Percentiles rank a stretch among this genome's conserved stretches.
Evolutionary conservation across 1,284 basidiomycete genomes (phyloP).

Genomic region (Trichosporon coremiiforme): DNA sequence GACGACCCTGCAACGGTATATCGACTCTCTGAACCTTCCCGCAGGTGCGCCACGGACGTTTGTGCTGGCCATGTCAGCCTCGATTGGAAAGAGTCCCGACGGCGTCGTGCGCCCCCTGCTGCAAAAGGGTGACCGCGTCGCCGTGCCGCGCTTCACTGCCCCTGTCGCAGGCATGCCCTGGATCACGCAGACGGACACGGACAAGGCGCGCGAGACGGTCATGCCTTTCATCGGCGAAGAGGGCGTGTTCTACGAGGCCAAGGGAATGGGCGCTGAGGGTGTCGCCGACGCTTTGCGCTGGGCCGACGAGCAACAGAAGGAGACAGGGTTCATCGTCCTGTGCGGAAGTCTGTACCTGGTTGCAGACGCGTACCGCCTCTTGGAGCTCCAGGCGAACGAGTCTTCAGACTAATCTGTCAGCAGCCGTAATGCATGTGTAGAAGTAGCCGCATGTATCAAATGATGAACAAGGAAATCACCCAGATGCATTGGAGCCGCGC

Average conservation of each 20-base stretch:
- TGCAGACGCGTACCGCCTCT: constrained; percentile 77
- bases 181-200: constrained; percentile 67
- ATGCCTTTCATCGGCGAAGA: constrained; percentile 35
- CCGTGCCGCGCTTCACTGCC: constrained; percentile 65
- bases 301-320: constrained; percentile 41
- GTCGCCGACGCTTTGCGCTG: constrained; percentile 37
- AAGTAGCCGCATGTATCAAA: background rate
- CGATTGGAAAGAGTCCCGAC: constrained; percentile 73
- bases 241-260: constrained; percentile 27
- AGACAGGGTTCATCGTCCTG: constrained; percentile 64
- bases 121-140: constrained; percentile 58
- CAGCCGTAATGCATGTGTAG: background rate
- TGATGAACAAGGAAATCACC: background rate
- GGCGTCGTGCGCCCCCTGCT: constrained; percentile 71
- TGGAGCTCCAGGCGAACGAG: constrained; percentile 10
- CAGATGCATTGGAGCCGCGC: background rate
- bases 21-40: constrained; percentile 60
- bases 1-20: constrained; percentile 68
- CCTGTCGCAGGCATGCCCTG: constrained; percentile 88
- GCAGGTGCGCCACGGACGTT: constrained; percentile 60
- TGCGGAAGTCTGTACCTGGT: constrained; percentile 91
- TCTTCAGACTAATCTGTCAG: background rate
- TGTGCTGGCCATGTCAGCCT: constrained; percentile 74
- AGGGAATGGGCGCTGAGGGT: constrained; percentile 29
- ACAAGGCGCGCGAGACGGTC: constrained; percentile 58